Percentiles rank a stretch among this genome's conserved stretches.
phyloP scores from a whole-genome alignment of 2,329 filamentous ascomycete species.

The Cadophora malorum region DNA sequence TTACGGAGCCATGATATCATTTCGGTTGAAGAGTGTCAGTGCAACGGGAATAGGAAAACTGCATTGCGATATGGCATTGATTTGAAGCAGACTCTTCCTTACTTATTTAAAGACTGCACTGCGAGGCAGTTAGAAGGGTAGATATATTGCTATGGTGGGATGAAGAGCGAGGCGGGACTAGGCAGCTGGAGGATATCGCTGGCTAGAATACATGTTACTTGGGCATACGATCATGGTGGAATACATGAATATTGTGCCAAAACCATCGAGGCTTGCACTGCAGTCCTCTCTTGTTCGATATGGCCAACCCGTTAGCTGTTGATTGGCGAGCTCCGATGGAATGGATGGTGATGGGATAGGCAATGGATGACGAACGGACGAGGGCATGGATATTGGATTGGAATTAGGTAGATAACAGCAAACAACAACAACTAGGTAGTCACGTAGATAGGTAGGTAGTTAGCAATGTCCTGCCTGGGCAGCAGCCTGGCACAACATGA shows the following conservation, averaged over 20 bases:
- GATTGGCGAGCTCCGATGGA: not conserved
- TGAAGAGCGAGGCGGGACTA: not conserved
- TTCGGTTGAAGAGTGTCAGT: constrained; percentile 11
- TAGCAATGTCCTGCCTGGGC: constrained; percentile 13
- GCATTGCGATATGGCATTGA: constrained; percentile 25
- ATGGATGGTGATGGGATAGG: constrained; percentile 7
- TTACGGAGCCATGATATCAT: constrained; percentile 31
- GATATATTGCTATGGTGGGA: constrained; percentile 21
- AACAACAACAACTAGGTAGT: constrained; percentile 17
- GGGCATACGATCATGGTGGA: not conserved
- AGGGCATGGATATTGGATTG: not conserved
- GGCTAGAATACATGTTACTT: constrained; percentile 10
- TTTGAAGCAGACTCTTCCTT: constrained; percentile 11
- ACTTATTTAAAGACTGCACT: not conserved
- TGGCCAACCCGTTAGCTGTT: too few relatives aligned
- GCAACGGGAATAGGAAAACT: constrained; percentile 18
- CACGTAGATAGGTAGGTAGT: constrained; percentile 26
- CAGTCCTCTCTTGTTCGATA: not conserved
- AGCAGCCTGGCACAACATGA: not conserved
- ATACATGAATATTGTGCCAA: constrained; percentile 2
- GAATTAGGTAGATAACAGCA: constrained; percentile 23
- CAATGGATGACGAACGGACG: constrained; percentile 1
- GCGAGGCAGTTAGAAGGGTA: constrained; percentile 9
- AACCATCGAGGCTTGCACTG: not conserved
- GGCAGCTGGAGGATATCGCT: constrained; percentile 8